Evolutionary conservation across 169 alveolate genomes (phyloP).

Genomic region (Plasmodium vinckei): DNA sequence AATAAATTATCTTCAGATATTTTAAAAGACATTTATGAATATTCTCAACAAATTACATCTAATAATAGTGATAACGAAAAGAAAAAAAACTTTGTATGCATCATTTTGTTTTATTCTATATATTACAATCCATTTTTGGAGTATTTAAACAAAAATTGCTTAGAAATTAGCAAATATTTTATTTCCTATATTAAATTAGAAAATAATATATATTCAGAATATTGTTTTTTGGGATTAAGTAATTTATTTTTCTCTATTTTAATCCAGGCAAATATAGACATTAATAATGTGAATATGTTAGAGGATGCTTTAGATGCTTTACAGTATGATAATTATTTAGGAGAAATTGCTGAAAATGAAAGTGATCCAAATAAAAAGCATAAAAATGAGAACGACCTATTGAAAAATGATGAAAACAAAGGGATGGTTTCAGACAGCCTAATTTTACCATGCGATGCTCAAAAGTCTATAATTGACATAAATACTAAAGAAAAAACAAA

Average conservation of each 20-base stretch:
- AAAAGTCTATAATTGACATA: not conserved
- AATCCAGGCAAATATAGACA: constrained; percentile 24
- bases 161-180: constrained; percentile 7
- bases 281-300: constrained; percentile 7
- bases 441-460: not conserved
- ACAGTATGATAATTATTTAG: no score
- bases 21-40: constrained; percentile 8
- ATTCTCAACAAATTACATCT: not conserved
- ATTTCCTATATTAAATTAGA: constrained; percentile 20
- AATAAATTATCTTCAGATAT: constrained; percentile 27
- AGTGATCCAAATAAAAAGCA: no score
- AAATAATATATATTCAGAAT: constrained; percentile 62
- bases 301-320: no score
- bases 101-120: constrained; percentile 43
- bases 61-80: not conserved
- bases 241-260: constrained; percentile 53
- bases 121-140: constrained; percentile 72
- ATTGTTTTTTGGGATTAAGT: constrained; percentile 52
- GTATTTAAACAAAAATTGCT: constrained; percentile 8
- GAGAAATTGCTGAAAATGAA: no score
- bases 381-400: not conserved
- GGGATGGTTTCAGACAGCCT: not conserved
- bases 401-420: not conserved
- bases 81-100: constrained; percentile 40
- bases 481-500: not conserved